These are phyloP conservation scores for Casuarina equisetifolia DNA, from an alignment of 306 rosid species.

Conservation along the genomic window DNA sequence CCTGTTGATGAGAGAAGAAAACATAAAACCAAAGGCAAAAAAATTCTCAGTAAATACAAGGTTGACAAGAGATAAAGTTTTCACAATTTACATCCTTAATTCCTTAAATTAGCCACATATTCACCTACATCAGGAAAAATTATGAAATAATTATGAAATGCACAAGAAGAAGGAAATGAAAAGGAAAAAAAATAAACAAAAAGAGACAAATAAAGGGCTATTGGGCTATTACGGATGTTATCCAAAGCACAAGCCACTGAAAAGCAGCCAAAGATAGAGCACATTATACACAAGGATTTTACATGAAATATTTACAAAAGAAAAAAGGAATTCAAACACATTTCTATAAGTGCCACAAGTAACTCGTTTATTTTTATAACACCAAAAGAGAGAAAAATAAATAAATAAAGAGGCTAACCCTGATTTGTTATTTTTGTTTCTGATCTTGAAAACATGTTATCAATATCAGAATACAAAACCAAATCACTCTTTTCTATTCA, in stretches of 20 bases:
- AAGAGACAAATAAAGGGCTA: background rate
- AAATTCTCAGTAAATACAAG: too few relatives aligned
- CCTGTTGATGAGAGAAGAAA: slow-evolving; percentile 31
- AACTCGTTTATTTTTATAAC: background rate
- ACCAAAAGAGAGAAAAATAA: background rate
- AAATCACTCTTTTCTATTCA: too few relatives aligned
- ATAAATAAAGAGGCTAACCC: background rate
- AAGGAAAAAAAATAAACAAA: background rate
- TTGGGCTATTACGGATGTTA: background rate
- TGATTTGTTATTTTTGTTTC: too few relatives aligned
- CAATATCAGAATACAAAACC: too few relatives aligned
- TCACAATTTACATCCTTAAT: background rate
- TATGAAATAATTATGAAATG: background rate
- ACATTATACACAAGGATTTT: background rate
- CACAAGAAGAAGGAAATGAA: background rate
- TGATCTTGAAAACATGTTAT: too few relatives aligned
- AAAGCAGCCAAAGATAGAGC: background rate
- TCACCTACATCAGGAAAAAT: background rate
- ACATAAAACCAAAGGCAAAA: background rate
- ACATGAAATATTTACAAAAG: background rate
- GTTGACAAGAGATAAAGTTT: background rate
- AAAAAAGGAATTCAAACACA: background rate
- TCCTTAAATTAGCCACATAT: background rate
- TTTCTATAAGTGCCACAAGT: background rate
- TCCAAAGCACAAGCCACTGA: background rate